phyloP scores from a whole-genome alignment of 2,329 filamentous ascomycete species.

The Mycosphaerella arachidis region DNA sequence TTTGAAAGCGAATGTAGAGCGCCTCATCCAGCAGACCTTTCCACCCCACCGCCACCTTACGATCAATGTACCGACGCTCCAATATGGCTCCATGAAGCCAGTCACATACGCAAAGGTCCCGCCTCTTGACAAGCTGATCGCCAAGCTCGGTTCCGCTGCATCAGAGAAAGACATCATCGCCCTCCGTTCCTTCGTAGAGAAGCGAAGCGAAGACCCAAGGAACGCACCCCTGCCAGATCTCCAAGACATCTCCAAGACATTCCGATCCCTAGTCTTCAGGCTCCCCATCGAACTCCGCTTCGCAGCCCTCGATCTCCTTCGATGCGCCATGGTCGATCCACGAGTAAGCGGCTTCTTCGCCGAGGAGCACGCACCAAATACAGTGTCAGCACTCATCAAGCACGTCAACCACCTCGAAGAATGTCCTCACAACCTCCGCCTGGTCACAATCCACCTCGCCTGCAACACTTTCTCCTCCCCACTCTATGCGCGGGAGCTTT shows the following conservation, averaged over 20 bases:
- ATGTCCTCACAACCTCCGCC: constrained; percentile 74
- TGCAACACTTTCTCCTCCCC: constrained; percentile 80
- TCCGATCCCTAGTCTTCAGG: constrained; percentile 26
- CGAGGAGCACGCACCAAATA: constrained; percentile 67
- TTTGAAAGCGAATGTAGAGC: constrained; percentile 66
- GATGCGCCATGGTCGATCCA: constrained; percentile 70
- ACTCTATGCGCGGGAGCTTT: constrained; percentile 55
- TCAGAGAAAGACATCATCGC: constrained; percentile 57
- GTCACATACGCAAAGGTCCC: constrained; percentile 74
- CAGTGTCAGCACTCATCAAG: constrained; percentile 58
- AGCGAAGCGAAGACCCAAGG: constrained; percentile 55
- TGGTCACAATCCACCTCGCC: constrained; percentile 75
- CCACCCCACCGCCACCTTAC: constrained; percentile 71
- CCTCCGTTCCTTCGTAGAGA: constrained; percentile 67
- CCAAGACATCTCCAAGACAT: constrained; percentile 51
- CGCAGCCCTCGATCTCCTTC: constrained; percentile 77
- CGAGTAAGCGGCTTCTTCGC: constrained; percentile 72
- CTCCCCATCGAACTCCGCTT: constrained; percentile 67
- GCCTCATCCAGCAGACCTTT: constrained; percentile 70
- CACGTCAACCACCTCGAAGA: constrained; percentile 52
- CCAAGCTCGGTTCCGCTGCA: constrained; percentile 67
- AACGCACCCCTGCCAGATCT: constrained; percentile 70
- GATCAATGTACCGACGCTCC: constrained; percentile 66
- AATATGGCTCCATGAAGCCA: constrained; percentile 60
- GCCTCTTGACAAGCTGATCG: constrained; percentile 73